phyloP scores from a whole-genome alignment of 1,284 basidiomycete species.

The Termitomyces sp. region DNA sequence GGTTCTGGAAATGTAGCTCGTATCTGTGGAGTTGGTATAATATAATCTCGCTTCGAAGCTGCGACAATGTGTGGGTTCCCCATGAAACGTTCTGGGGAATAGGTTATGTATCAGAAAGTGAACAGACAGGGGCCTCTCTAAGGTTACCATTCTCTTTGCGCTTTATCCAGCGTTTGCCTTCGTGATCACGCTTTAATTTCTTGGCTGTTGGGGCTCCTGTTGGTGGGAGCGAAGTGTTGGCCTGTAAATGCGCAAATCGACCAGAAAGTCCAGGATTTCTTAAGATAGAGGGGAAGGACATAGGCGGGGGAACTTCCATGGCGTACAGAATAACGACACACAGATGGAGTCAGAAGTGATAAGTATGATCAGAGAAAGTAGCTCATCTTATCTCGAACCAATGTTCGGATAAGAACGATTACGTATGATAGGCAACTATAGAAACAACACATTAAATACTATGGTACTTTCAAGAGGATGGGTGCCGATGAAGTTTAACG shows the following conservation, averaged over 20 bases:
- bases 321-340: background rate
- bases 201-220: conserved; percentile 10
- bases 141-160: conserved; percentile 68
- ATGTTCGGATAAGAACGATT: too few relatives aligned
- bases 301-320: conserved; percentile 19
- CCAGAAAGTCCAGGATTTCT: conserved; percentile 50
- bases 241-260: conserved; percentile 49
- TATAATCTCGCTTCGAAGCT: conserved; percentile 54
- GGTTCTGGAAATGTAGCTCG: conserved; percentile 69
- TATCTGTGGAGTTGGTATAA: conserved; percentile 38
- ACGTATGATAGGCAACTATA: background rate
- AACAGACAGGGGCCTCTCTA: background rate
- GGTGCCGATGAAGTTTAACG: background rate
- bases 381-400: conserved; percentile 7
- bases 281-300: conserved; percentile 69
- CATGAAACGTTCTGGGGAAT: conserved; percentile 59
- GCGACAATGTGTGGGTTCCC: conserved; percentile 65
- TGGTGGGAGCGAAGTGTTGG: conserved; percentile 9
- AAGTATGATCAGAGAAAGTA: too few relatives aligned
- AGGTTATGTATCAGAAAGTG: conserved; percentile 5
- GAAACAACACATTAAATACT: background rate
- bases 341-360: background rate
- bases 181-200: conserved; percentile 40
- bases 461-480: background rate
- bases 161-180: conserved; percentile 71